Evolutionary conservation across 176 grass and related monocot genomes (phyloP).

Genomic region (Guadua angustifolia): DNA sequence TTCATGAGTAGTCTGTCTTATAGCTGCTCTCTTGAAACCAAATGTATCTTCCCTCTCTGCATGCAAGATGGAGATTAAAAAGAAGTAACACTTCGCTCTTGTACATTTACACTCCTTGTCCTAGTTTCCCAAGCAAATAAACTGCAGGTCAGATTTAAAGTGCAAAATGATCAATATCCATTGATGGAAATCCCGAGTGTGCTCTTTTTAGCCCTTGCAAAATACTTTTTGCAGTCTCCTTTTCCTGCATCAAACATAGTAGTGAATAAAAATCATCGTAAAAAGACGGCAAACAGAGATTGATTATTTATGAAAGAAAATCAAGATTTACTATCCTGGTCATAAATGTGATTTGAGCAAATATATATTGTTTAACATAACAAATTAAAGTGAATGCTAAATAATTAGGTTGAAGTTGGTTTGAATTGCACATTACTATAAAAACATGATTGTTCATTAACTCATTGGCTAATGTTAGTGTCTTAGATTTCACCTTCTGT

Average conservation of each 20-base stretch:
- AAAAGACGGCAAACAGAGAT: conserved; percentile 32
- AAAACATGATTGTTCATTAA: conserved; percentile 10
- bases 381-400: background rate
- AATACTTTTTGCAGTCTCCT: conserved; percentile 81
- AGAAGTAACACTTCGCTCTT: conserved; percentile 22
- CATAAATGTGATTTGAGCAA: conserved; percentile 25
- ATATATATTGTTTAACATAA: conserved; percentile 20
- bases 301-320: conserved; percentile 16
- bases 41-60: conserved; percentile 30
- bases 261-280: conserved; percentile 16
- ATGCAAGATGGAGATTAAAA: conserved; percentile 36
- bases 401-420: conserved; percentile 16
- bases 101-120: conserved; percentile 17
- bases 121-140: conserved; percentile 21
- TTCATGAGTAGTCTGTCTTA: conserved; percentile 13
- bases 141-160: conserved; percentile 32
- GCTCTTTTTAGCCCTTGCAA: conserved; percentile 72
- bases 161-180: conserved; percentile 78
- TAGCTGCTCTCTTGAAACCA: conserved; percentile 33
- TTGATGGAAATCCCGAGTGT: conserved; percentile 61
- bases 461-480: background rate
- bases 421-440: conserved; percentile 1
- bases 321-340: conserved; percentile 16
- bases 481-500: background rate
- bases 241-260: conserved; percentile 65